These are phyloP conservation scores for Hymenoscyphus scutula DNA, from an alignment of 2,329 filamentous ascomycete species.

Conservation along the genomic window DNA sequence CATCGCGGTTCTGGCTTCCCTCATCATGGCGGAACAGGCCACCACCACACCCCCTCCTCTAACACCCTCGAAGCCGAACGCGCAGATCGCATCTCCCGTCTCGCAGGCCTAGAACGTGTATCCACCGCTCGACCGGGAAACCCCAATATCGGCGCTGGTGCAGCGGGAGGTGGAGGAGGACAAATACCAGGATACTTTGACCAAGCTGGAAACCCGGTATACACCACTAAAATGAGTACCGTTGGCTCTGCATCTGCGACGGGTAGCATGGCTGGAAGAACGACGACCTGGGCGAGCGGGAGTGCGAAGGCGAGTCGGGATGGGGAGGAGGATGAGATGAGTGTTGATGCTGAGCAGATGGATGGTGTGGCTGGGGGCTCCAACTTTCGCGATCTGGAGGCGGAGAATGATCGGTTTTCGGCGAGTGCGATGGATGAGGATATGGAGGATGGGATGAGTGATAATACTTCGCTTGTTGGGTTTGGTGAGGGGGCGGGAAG, in stretches of 20 bases:
- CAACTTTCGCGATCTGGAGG: conserved; percentile 49
- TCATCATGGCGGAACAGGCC: conserved; percentile 53
- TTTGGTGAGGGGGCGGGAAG: conserved; percentile 91
- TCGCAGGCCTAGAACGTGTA: conserved; percentile 87
- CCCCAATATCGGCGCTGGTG: conserved; percentile 37
- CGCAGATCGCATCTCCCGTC: conserved; percentile 89
- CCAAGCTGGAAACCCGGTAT: conserved; percentile 63
- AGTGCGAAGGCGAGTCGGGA: conserved; percentile 53
- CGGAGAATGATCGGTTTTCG: conserved; percentile 37
- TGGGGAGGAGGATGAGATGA: conserved; percentile 59
- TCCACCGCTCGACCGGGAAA: conserved; percentile 61
- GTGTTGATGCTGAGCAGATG: conserved; percentile 49
- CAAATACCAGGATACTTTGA: conserved; percentile 75
- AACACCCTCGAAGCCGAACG: conserved; percentile 86
- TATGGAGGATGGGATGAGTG: conserved; percentile 64
- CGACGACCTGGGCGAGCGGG: conserved; percentile 62
- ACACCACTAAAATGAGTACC: conserved; percentile 75
- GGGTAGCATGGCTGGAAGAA: conserved; percentile 66
- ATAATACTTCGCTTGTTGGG: conserved; percentile 83
- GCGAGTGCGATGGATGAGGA: conserved; percentile 47
- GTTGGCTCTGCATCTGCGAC: conserved; percentile 90
- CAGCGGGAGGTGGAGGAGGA: conserved; percentile 28
- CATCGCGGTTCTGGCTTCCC: conserved; percentile 77
- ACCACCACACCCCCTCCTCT: conserved; percentile 59
- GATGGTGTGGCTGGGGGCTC: conserved; percentile 33